A percentile compares a stretch with the other conserved stretches of the same genome.
Evolutionary conservation across 768 basidiomycete genomes (phyloP).

Genomic region (Ramaria rubella): DNA sequence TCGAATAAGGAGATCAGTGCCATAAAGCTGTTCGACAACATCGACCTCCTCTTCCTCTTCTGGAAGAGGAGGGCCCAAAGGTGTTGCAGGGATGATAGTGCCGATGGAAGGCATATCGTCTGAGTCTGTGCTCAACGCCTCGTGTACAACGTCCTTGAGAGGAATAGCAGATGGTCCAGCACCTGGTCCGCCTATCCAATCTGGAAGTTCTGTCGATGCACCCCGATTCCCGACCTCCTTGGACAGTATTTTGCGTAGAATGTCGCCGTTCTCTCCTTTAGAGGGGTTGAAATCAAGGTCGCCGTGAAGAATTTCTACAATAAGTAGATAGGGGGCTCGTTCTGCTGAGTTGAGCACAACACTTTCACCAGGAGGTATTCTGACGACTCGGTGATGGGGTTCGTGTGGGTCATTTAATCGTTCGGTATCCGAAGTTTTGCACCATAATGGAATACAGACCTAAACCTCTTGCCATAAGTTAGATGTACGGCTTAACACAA

Average conservation of each 20-base stretch:
- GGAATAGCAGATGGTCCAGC: neutral
- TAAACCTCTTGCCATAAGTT: conserved; percentile 30
- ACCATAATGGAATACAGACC: conserved; percentile 90
- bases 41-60: conserved; percentile 80
- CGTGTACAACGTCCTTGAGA: neutral
- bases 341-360: conserved; percentile 98
- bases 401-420: conserved; percentile 33
- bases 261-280: conserved; percentile 78
- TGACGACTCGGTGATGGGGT: conserved; percentile 90
- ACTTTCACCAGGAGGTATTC: conserved; percentile 95
- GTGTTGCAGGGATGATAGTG: conserved; percentile 19
- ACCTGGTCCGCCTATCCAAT: neutral
- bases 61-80: conserved; percentile 6
- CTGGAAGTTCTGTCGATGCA: neutral
- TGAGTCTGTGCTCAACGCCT: neutral
- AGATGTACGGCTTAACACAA: neutral
- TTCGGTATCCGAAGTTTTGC: conserved; percentile 59
- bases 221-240: conserved; percentile 38
- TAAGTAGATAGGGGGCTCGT: conserved; percentile 85
- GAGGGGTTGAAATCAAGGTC: conserved; percentile 91
- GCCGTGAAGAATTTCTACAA: conserved; percentile 83
- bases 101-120: neutral
- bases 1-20: conserved; percentile 64
- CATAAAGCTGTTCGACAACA: conserved; percentile 93
- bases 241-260: conserved; percentile 66